Evolutionary conservation across 192 early-diverging fungal species (phyloP).

Genomic region (Coemansia asiatica): DNA sequence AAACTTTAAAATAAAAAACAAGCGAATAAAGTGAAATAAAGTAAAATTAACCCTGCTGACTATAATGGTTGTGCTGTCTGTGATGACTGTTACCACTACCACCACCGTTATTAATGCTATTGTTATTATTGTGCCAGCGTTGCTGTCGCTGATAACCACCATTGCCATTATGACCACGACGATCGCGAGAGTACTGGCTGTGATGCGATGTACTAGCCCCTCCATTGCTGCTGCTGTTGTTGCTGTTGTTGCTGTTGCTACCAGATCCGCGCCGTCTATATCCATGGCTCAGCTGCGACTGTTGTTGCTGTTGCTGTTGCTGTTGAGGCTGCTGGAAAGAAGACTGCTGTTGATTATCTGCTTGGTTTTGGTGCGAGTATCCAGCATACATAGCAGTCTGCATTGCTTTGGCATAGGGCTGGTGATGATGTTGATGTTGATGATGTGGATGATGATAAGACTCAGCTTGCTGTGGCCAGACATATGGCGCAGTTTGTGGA

Average conservation of each 20-base stretch:
- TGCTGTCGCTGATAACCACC: slow-evolving; percentile 29
- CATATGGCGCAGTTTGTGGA: slow-evolving; percentile 19
- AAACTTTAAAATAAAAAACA: slow-evolving; percentile 7
- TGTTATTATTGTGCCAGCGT: slow-evolving; percentile 31
- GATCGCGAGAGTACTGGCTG: slow-evolving; percentile 26
- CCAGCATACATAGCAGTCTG: slow-evolving; percentile 7
- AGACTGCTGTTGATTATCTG: not conserved
- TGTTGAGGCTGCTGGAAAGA: not conserved
- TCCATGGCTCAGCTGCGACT: slow-evolving; percentile 16
- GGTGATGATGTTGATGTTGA: not conserved
- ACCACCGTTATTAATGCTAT: slow-evolving; percentile 12
- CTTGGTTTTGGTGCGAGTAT: not conserved
- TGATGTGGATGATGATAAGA: not conserved
- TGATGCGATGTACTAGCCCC: slow-evolving; percentile 10
- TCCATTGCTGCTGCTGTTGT: slow-evolving; percentile 6
- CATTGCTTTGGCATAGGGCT: slow-evolving; percentile 11
- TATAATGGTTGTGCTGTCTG: slow-evolving; percentile 12
- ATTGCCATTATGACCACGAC: slow-evolving; percentile 14
- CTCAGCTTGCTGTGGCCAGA: slow-evolving; percentile 26
- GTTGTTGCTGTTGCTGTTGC: not conserved
- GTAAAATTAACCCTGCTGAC: slow-evolving; percentile 9
- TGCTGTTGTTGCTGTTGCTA: slow-evolving; percentile 15
- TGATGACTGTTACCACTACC: slow-evolving; percentile 11
- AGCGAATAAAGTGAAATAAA: not conserved
- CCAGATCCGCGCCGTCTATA: slow-evolving; percentile 34